phyloP scores from a whole-genome alignment of 2,329 filamentous ascomycete species.

The Hymenoscyphus linearis region DNA sequence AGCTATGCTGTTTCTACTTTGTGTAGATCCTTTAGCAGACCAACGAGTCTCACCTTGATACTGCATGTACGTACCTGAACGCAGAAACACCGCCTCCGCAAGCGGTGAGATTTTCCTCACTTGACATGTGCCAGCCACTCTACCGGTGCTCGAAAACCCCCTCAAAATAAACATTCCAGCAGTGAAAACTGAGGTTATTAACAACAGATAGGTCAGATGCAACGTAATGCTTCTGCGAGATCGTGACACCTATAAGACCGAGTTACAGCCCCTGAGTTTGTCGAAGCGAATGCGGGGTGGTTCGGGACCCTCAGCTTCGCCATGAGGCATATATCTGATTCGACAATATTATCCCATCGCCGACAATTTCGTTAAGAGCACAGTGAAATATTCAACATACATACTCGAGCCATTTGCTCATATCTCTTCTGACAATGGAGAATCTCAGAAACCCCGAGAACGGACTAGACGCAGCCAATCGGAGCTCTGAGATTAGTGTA shows the following conservation, averaged over 20 bases:
- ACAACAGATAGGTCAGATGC: neutral
- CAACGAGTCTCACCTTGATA: neutral
- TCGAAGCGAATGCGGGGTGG: neutral
- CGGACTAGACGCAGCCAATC: neutral
- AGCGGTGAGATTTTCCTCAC: neutral
- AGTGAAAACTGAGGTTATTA: neutral
- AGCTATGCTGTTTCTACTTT: neutral
- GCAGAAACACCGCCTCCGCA: neutral
- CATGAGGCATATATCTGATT: slow-evolving; percentile 7
- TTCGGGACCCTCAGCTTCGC: neutral
- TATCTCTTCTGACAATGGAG: neutral
- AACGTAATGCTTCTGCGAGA: neutral
- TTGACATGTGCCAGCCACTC: neutral
- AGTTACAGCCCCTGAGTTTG: neutral
- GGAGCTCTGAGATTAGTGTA: neutral
- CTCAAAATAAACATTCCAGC: neutral
- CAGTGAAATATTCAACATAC: neutral
- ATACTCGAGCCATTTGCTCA: neutral
- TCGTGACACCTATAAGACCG: neutral
- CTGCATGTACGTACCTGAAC: neutral
- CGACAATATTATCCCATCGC: neutral
- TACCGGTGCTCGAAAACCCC: too few species aligned
- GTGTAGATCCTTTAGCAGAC: neutral
- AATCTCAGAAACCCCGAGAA: neutral
- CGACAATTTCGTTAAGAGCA: neutral